Evolutionary conservation across 2,329 filamentous ascomycete genomes (phyloP), one percentile per base, ranked within the genome.

Genomic region (Elsinoe perseae): DNA sequence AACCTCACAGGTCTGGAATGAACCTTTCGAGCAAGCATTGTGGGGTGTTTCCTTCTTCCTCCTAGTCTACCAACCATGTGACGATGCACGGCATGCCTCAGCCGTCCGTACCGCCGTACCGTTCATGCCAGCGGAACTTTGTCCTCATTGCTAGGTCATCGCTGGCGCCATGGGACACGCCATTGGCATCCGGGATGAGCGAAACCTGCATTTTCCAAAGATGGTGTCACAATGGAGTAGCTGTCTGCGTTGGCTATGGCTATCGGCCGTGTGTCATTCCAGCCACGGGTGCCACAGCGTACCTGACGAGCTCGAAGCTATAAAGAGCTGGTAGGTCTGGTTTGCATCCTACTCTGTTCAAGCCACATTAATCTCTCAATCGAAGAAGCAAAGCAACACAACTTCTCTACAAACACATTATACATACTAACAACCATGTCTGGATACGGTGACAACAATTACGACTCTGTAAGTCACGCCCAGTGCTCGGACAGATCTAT

Each of bases 341-440:
- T 10, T 10, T 30, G 44, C 44, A 30, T 32, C 28, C 44, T 50
- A 20, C 30, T 36, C 48, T 21, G 16, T 18, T 25, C 48, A 52
- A 52, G 28, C 48, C 48, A 52, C 48, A 21, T 46, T 18, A 21
- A 16, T 25, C 32, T 32, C 27, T 34, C 27, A 12, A 44, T 40
- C n/a, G 14, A 40, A 27, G 12, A 18, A 32, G 14, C 8, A 36
- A 28, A 20, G 23, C 30, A 42, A n/a, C 20, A 40, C 16, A 54
- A 43, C 16, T 4, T 27, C 23, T 43, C 23, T 48, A 34, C 20
- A n/a, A 21, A 50, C 20, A 50, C 9, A 5, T 18, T 40, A 10
- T 30, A 50, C 20, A 36, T 18, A 18, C 28, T 38, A 43, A 57
- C 43, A 54, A 58, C 23, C 40, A 58, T 58, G 57, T 58, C 57